These are phyloP conservation scores for Pseudogymnoascus sp. DNA, from an alignment of 2,329 filamentous ascomycete species.

Conservation along the genomic window DNA sequence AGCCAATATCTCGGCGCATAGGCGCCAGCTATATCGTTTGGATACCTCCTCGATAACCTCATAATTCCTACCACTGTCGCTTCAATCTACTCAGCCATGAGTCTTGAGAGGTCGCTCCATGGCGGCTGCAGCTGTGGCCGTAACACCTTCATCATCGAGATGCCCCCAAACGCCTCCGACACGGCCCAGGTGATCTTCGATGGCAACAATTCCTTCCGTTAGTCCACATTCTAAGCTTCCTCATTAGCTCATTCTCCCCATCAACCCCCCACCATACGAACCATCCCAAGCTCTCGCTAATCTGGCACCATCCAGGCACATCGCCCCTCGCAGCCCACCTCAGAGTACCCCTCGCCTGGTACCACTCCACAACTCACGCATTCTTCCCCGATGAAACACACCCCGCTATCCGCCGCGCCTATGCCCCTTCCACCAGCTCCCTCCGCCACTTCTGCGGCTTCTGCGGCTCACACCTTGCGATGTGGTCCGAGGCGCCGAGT, in stretches of 20 bases:
- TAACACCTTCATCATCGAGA: constrained; percentile 68
- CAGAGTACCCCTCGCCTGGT: constrained; percentile 74
- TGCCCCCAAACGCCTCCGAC: constrained; percentile 51
- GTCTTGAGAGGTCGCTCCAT: constrained; percentile 47
- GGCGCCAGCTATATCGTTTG: not conserved
- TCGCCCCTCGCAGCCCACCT: constrained; percentile 73
- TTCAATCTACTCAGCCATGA: constrained; percentile 34
- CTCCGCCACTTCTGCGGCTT: constrained; percentile 84
- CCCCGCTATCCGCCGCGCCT: constrained; percentile 57
- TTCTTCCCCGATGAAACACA: constrained; percentile 73
- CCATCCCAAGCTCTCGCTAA: constrained; percentile 11
- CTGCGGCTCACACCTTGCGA: constrained; percentile 78
- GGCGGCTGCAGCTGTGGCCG: constrained; percentile 81
- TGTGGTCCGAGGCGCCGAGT: constrained; percentile 68
- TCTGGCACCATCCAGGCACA: constrained; percentile 46
- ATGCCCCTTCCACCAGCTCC: constrained; percentile 50
- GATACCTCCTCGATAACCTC: not conserved
- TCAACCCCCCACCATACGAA: not conserved
- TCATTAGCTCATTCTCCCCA: constrained; percentile 50
- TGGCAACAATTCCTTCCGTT: constrained; percentile 51
- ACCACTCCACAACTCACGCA: constrained; percentile 65
- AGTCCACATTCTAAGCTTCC: constrained; percentile 37
- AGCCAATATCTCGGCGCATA: not conserved
- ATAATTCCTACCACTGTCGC: not conserved
- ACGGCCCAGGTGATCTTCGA: constrained; percentile 62